These are phyloP conservation scores for Bromus sterilis DNA, from an alignment of 176 grass and related monocot genomes.

Conservation along the genomic window DNA sequence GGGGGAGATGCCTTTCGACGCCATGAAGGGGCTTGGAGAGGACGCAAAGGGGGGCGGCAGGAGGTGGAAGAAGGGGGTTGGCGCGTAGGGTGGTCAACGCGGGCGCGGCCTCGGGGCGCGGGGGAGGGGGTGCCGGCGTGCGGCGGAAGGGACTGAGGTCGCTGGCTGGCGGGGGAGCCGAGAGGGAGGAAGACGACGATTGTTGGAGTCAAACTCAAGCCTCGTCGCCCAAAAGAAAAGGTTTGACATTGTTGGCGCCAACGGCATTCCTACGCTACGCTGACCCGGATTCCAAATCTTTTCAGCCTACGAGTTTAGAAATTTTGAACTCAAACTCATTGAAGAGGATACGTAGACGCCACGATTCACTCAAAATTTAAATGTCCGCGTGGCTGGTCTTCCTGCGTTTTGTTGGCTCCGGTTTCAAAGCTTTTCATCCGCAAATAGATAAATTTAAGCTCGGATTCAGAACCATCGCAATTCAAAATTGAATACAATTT, in stretches of 20 bases:
- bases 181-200: conserved; percentile 6
- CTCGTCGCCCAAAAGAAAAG: neutral
- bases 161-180: conserved; percentile 4
- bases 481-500: no score
- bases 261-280: neutral
- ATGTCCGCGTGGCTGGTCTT: no score
- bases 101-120: conserved; percentile 32
- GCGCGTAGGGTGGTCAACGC: conserved; percentile 23
- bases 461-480: no score
- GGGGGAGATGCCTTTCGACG: conserved; percentile 44
- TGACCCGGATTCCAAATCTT: neutral
- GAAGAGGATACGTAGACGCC: no score
- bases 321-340: neutral
- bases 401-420: no score
- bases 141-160: conserved; percentile 41
- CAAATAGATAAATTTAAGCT: no score
- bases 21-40: conserved; percentile 39
- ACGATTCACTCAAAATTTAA: no score
- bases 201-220: conserved; percentile 46
- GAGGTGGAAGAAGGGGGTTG: neutral
- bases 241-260: neutral
- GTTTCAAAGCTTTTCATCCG: no score
- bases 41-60: conserved; percentile 27
- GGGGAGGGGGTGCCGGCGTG: conserved; percentile 17
- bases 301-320: neutral